phyloP scores from a whole-genome alignment of 139 green algal genomes.

The Micromonas commoda region DNA sequence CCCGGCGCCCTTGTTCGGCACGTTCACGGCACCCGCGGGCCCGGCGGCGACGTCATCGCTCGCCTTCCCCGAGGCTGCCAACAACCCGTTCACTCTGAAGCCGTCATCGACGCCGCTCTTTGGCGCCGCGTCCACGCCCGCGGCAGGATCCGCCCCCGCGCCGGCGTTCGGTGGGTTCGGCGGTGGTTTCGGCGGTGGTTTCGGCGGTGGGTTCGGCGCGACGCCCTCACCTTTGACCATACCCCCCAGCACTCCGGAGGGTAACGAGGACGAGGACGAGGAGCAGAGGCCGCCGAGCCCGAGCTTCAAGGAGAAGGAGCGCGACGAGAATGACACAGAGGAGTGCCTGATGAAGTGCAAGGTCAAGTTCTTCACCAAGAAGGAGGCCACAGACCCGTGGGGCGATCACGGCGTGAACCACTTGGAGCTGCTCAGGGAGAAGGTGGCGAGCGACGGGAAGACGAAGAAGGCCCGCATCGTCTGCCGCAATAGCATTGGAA shows the following conservation, averaged over 20 bases:
- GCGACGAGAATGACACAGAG: conserved; percentile 3
- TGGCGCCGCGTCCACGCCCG: too few relatives aligned
- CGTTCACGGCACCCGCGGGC: too few relatives aligned
- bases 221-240: not conserved
- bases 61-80: not conserved
- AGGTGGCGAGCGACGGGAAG: not conserved
- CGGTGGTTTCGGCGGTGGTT: not conserved
- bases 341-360: not conserved
- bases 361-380: conserved; percentile 13
- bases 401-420: conserved; percentile 19
- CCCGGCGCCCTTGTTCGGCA: too few relatives aligned
- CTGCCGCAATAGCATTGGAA: conserved; percentile 14
- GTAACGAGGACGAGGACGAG: conserved; percentile 11
- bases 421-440: conserved; percentile 6
- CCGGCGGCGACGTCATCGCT: too few relatives aligned
- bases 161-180: conserved; percentile 7
- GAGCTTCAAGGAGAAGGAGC: not conserved
- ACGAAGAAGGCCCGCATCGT: not conserved
- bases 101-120: too few relatives aligned
- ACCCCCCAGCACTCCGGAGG: not conserved
- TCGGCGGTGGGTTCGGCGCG: not conserved
- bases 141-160: not conserved
- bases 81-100: not conserved
- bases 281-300: not conserved
- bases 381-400: conserved; percentile 19